A percentile compares a stretch with the other conserved stretches of the same genome.
Evolutionary conservation across 2,329 filamentous ascomycete genomes (phyloP).

Genomic region (Monilinia fructigena): DNA sequence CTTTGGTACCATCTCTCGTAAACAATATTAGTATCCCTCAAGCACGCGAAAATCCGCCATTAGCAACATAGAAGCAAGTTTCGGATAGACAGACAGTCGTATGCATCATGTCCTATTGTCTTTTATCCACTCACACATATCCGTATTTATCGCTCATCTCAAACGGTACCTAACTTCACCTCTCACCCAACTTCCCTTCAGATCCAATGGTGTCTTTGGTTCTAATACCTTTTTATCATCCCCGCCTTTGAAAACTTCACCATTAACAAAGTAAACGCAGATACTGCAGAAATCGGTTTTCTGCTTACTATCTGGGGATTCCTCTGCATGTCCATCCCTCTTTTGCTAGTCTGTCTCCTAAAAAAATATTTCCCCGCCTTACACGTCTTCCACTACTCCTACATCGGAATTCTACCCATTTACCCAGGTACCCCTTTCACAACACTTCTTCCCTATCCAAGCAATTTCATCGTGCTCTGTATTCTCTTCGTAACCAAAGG

Average conservation of each 20-base stretch:
- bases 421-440: slow-evolving; percentile 15
- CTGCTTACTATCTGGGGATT: slow-evolving; percentile 18
- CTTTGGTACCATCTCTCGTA: not conserved
- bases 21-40: not conserved
- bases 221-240: not conserved
- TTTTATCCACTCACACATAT: slow-evolving; percentile 4
- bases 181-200: slow-evolving; percentile 2
- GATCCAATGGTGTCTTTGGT: slow-evolving; percentile 11
- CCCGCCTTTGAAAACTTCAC: not conserved
- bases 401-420: slow-evolving; percentile 3
- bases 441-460: not conserved
- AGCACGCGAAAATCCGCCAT: not conserved
- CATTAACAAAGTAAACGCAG: slow-evolving; percentile 6
- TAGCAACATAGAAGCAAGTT: not conserved
- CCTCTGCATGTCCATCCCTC: slow-evolving; percentile 9
- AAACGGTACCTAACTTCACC: not conserved
- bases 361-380: not conserved
- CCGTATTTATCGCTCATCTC: slow-evolving; percentile 1
- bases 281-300: slow-evolving; percentile 10
- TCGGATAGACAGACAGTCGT: slow-evolving; percentile 10
- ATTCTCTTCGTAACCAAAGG: slow-evolving; percentile 4
- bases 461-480: slow-evolving; percentile 5
- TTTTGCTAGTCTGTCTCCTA: not conserved
- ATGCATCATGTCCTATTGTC: slow-evolving; percentile 6
- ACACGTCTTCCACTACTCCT: not conserved